phyloP scores from a whole-genome alignment of 768 basidiomycete genomes.

The Zangia roseola region DNA sequence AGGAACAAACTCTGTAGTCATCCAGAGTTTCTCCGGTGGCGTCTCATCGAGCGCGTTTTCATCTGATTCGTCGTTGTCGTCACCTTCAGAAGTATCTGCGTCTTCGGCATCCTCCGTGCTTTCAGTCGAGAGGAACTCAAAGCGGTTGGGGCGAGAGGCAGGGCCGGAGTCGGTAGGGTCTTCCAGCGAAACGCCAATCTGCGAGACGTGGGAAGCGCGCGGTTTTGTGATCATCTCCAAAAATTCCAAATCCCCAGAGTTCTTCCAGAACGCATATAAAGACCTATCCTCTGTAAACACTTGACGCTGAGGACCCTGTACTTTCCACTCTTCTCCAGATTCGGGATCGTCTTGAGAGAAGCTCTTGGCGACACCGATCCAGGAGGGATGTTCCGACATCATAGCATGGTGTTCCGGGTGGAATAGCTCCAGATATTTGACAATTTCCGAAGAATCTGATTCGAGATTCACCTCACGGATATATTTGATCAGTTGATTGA shows the following conservation, averaged over 20 bases:
- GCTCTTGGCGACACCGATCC: conserved; percentile 37
- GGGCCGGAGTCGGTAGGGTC: neutral
- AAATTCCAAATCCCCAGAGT: conserved; percentile 47
- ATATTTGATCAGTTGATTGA: conserved; percentile 45
- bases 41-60: conserved; percentile 5
- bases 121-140: conserved; percentile 8
- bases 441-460: conserved; percentile 38
- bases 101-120: neutral
- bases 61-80: conserved; percentile 9
- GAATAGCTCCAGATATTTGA: conserved; percentile 40
- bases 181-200: neutral
- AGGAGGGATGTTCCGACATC: conserved; percentile 44
- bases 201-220: neutral
- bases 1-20: conserved; percentile 5
- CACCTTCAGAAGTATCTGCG: neutral
- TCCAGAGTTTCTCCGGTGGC: conserved; percentile 33
- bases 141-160: conserved; percentile 17
- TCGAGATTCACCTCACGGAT: conserved; percentile 34
- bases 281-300: conserved; percentile 26
- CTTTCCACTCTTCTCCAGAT: conserved; percentile 34
- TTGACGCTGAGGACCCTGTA: conserved; percentile 28
- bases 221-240: conserved; percentile 24
- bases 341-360: conserved; percentile 18
- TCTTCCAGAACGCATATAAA: conserved; percentile 52
- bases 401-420: conserved; percentile 49